Evolutionary conservation across 2,329 filamentous ascomycete genomes (phyloP).

Genomic region (Exserohilum rostratum): DNA sequence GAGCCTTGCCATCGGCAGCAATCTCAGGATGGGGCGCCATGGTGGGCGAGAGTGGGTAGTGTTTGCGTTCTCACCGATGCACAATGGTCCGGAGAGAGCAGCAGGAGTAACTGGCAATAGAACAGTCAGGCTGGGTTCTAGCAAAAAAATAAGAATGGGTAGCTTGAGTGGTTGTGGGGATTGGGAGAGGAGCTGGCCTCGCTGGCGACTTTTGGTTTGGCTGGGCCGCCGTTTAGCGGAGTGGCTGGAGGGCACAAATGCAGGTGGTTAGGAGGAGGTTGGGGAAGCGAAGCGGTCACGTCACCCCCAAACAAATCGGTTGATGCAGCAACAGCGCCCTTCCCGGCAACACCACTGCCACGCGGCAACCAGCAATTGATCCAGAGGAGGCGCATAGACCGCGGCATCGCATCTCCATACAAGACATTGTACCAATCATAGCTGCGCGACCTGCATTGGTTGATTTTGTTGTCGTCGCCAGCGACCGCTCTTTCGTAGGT

Average conservation of each 20-base stretch:
- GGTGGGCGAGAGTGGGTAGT: slow-evolving; percentile 23
- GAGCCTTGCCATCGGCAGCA: slow-evolving; percentile 20
- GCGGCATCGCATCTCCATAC: background rate
- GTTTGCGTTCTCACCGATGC: slow-evolving; percentile 14
- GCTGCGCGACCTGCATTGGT: background rate
- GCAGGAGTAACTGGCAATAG: slow-evolving; percentile 24
- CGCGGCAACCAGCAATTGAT: slow-evolving; percentile 11
- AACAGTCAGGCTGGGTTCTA: slow-evolving; percentile 22
- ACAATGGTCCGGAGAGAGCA: slow-evolving; percentile 1
- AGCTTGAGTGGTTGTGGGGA: slow-evolving; percentile 11
- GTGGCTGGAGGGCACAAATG: slow-evolving; percentile 16
- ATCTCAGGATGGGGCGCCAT: slow-evolving; percentile 43
- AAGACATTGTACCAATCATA: background rate
- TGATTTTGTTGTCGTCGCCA: background rate
- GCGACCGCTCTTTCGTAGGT: slow-evolving; percentile 4
- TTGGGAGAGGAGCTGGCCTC: slow-evolving; percentile 10
- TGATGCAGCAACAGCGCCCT: slow-evolving; percentile 22
- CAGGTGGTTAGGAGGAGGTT: slow-evolving; percentile 23
- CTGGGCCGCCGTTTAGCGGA: slow-evolving; percentile 5
- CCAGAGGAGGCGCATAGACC: background rate
- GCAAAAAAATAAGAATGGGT: slow-evolving; percentile 14
- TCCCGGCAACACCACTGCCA: slow-evolving; percentile 5
- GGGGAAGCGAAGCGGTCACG: slow-evolving; percentile 20
- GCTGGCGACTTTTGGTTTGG: slow-evolving; percentile 21
- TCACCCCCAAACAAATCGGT: slow-evolving; percentile 23